Base-by-base conservation (phyloP, 2,329 filamentous ascomycete species). In the Diaporthe ampelina region DNA sequence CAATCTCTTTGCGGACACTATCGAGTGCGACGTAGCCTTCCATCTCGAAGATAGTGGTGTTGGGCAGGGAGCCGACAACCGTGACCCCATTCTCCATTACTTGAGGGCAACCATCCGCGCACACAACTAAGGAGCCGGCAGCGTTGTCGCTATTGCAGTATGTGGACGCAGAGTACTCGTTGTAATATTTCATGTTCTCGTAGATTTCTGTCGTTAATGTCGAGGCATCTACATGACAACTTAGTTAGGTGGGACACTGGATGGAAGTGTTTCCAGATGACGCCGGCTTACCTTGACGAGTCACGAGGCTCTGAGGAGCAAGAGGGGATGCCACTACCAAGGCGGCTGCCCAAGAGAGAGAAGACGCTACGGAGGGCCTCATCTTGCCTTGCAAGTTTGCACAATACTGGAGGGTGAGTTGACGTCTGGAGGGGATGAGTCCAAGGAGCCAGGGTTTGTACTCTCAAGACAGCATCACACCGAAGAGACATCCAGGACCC, bases 1-100 rank as follows among this genome's bases (percentile, higher is more conserved):
- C 88, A 74, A 94, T 90, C 73, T 89, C 84, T 72, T 85, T 77
- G 76, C 84, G 86, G 32, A 79, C 80, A 24, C 83, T 76, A 79
- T 92, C 90, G 29, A 86, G 81, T 35, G 87, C 85, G 29, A 91
- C 84, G 73, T 88, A 89, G 73, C 87, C 89, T 48, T 85, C 81
- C 58, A 88, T 84, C 73, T 82, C 74, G 73, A 79, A 78, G 29
- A 79, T 7, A 75, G 78, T 67, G 7, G 59, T 58, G 24, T 77
- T 76, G 85, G 74, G 76, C 78, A 87, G 85, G 1, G 84, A 85
- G 71, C 80, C 80, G n/a, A 86, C 77, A 11, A 89, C 81, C 4
- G 81, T 87, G 40, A 83, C 86, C 29, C 83, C 81, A 75, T 87
- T 83, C 45, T 82, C 79, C 76, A 83, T 79, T 37, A 90, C 82